Evolutionary conservation across 2,329 filamentous ascomycete genomes (phyloP).

Genomic region (Penicillium sp.): DNA sequence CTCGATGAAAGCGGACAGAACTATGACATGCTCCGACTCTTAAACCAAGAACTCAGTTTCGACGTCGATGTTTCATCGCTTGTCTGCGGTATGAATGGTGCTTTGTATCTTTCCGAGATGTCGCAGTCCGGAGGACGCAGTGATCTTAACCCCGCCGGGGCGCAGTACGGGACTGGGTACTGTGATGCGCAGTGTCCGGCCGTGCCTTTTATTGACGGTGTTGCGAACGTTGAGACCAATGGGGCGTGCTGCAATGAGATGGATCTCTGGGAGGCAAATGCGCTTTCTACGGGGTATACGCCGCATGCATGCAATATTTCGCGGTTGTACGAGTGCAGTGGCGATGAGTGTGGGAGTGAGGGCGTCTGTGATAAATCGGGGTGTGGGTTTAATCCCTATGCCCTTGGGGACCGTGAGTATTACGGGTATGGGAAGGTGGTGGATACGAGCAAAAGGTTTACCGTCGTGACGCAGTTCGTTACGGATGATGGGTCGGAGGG

Average conservation of each 20-base stretch:
- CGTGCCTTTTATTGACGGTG: conserved; percentile 53
- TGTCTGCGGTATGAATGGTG: conserved; percentile 69
- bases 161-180: conserved; percentile 60
- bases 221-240: conserved; percentile 49
- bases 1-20: conserved; percentile 58
- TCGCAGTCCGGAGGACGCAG: conserved; percentile 57
- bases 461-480: conserved; percentile 65
- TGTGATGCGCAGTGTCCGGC: conserved; percentile 57
- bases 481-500: conserved; percentile 44
- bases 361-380: conserved; percentile 65
- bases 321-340: conserved; percentile 49
- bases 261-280: conserved; percentile 68
- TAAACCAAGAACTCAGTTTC: conserved; percentile 66
- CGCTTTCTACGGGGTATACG: conserved; percentile 59
- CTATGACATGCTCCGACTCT: conserved; percentile 62
- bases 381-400: conserved; percentile 67
- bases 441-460: conserved; percentile 58
- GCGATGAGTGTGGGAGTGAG: conserved; percentile 49
- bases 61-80: conserved; percentile 67
- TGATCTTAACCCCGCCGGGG: conserved; percentile 53
- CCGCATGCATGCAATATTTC: conserved; percentile 59
- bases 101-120: conserved; percentile 64
- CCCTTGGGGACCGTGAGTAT: conserved; percentile 60
- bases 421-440: conserved; percentile 59
- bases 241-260: conserved; percentile 66